Conservation (phyloP, 2,329 filamentous ascomycete genomes). For the Phialophora expanda region DNA sequence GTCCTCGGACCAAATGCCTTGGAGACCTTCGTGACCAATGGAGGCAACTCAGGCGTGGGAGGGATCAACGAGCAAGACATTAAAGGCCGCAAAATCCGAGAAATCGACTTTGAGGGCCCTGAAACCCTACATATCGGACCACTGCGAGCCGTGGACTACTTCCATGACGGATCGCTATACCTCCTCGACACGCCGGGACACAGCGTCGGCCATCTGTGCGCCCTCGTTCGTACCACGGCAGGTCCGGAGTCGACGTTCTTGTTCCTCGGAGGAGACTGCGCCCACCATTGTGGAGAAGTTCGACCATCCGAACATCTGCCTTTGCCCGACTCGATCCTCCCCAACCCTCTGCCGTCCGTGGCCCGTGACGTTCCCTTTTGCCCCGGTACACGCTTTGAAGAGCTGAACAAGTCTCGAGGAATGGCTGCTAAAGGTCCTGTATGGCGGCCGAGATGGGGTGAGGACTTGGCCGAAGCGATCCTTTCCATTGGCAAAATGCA, state of each 20-base stretch:
- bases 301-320: conserved; percentile 4
- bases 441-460: background rate
- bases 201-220: conserved; percentile 56
- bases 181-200: conserved; percentile 53
- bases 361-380: background rate
- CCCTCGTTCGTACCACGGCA: conserved; percentile 51
- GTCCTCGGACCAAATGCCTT: background rate
- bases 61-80: background rate
- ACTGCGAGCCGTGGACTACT: conserved; percentile 49
- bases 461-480: background rate
- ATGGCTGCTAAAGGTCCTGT: background rate
- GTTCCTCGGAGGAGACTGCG: conserved; percentile 57
- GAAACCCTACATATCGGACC: conserved; percentile 38
- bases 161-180: conserved; percentile 49
- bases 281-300: conserved; percentile 46
- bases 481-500: background rate
- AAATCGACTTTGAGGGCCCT: background rate
- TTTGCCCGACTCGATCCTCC: background rate
- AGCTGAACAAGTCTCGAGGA: background rate
- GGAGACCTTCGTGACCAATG: background rate
- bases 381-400: background rate
- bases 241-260: conserved; percentile 48
- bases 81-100: background rate
- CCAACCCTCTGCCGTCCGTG: background rate
- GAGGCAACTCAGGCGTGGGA: background rate